Percentiles rank a stretch among this genome's conserved stretches.
These are phyloP conservation scores for Colletotrichum coccodes DNA, from an alignment of 2,329 filamentous ascomycete species.

Conservation along the genomic window DNA sequence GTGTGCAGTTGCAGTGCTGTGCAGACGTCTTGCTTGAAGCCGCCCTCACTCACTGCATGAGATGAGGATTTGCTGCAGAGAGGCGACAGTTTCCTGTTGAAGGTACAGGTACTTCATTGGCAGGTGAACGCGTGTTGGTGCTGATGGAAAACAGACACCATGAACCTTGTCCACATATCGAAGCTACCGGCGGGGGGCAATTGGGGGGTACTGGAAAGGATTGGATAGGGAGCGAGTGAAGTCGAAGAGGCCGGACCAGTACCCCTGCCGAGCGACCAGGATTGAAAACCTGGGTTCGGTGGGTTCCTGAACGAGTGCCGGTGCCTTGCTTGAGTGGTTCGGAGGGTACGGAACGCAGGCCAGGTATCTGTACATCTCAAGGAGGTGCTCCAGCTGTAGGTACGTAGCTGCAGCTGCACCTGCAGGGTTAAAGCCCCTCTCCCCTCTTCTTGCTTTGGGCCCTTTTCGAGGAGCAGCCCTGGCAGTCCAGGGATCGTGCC, in stretches of 20 bases:
- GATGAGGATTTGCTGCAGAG: not conserved
- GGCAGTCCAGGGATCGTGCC: constrained; percentile 19
- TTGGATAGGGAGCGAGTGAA: constrained; percentile 19
- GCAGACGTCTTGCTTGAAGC: not conserved
- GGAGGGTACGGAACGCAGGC: constrained; percentile 22
- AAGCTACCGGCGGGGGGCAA: constrained; percentile 9
- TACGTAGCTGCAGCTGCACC: constrained; percentile 2
- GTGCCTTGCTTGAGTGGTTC: constrained; percentile 29
- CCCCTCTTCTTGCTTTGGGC: constrained; percentile 1
- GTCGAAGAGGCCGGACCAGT: constrained; percentile 16
- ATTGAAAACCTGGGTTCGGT: constrained; percentile 24
- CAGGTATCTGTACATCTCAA: constrained; percentile 17
- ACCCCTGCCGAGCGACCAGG: constrained; percentile 20
- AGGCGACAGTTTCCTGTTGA: not conserved
- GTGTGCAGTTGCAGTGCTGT: not conserved
- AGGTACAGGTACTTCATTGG: constrained; percentile 19
- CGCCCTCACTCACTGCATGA: not conserved
- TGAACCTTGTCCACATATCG: constrained; percentile 15
- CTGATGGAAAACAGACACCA: constrained; percentile 15
- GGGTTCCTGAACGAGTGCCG: constrained; percentile 32
- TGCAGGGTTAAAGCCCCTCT: constrained; percentile 16
- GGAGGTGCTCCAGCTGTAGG: not conserved
- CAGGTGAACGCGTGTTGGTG: constrained; percentile 7
- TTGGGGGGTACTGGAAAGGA: constrained; percentile 2
- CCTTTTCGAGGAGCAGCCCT: constrained; percentile 9